phyloP scores from a whole-genome alignment of 176 grass and related monocot genomes.

The Musa troglodytarum region DNA sequence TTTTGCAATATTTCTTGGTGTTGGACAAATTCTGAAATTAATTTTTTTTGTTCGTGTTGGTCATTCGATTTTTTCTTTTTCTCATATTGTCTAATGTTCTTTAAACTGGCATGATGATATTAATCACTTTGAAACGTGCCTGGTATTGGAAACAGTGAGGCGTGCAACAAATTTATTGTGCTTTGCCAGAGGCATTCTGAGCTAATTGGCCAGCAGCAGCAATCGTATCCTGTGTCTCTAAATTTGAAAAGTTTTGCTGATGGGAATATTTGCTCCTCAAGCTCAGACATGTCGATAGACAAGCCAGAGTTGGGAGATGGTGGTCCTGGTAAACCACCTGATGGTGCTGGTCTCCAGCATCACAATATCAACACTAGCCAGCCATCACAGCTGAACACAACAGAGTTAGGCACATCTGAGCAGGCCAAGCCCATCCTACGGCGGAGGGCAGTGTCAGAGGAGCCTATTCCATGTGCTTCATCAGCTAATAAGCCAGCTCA shows the following conservation, averaged over 20 bases:
- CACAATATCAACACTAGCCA: not conserved
- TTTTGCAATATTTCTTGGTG: too few species aligned
- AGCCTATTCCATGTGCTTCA: conserved; percentile 20
- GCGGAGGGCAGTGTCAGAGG: conserved; percentile 34
- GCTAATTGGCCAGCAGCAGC: conserved; percentile 34
- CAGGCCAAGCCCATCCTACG: conserved; percentile 2
- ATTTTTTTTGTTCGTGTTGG: too few species aligned
- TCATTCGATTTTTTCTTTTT: not conserved
- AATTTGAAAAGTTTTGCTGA: conserved; percentile 60
- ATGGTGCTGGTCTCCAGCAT: not conserved
- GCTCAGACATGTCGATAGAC: conserved; percentile 93
- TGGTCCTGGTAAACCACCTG: not conserved
- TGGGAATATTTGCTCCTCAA: conserved; percentile 51
- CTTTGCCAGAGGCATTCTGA: conserved; percentile 72
- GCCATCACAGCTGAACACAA: not conserved
- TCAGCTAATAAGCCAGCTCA: not conserved
- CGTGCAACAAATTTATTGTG: conserved; percentile 73
- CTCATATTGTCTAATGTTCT: not conserved
- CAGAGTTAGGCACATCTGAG: conserved; percentile 1
- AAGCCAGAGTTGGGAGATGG: conserved; percentile 29
- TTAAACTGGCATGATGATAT: not conserved
- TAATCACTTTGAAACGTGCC: not conserved
- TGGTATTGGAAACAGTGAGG: conserved; percentile 46
- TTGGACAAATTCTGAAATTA: too few species aligned
- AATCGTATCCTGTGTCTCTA: conserved; percentile 23